Conservation (phyloP, 2,329 filamentous ascomycete genomes). For the Tolypocladium inflatum region DNA sequence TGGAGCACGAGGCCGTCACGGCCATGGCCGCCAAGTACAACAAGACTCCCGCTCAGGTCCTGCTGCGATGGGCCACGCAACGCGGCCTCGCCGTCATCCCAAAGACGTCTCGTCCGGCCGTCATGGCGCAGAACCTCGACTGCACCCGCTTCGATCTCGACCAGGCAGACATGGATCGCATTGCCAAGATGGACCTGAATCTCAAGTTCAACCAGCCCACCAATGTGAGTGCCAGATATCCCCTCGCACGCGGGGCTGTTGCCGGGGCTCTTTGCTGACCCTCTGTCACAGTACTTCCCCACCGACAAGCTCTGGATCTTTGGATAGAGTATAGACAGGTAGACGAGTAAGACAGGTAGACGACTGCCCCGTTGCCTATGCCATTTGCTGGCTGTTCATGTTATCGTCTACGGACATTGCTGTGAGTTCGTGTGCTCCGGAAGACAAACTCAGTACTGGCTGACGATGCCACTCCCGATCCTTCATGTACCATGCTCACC, state of each 20-base stretch:
- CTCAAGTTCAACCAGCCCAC: constrained; percentile 71
- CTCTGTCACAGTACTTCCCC: background rate
- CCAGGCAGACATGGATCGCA: constrained; percentile 56
- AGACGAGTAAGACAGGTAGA: background rate
- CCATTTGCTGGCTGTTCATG: background rate
- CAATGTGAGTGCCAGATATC: constrained; percentile 42
- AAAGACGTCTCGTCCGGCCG: constrained; percentile 51
- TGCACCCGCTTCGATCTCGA: constrained; percentile 57
- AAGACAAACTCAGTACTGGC: background rate
- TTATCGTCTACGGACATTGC: background rate
- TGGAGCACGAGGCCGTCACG: constrained; percentile 59
- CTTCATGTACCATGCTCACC: background rate
- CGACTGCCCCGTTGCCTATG: background rate
- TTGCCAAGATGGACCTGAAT: constrained; percentile 53
- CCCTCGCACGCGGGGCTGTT: background rate
- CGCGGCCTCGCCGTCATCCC: constrained; percentile 72
- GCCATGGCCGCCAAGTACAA: constrained; percentile 62
- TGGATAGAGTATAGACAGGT: background rate
- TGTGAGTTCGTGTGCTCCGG: background rate
- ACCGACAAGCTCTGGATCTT: background rate
- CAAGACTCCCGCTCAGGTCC: constrained; percentile 31
- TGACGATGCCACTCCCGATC: background rate
- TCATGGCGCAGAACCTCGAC: constrained; percentile 58
- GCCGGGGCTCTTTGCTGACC: background rate
- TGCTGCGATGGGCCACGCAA: constrained; percentile 83